Conservation (phyloP, 2,329 filamentous ascomycete genomes). For the Aspergillus proliferans region DNA sequence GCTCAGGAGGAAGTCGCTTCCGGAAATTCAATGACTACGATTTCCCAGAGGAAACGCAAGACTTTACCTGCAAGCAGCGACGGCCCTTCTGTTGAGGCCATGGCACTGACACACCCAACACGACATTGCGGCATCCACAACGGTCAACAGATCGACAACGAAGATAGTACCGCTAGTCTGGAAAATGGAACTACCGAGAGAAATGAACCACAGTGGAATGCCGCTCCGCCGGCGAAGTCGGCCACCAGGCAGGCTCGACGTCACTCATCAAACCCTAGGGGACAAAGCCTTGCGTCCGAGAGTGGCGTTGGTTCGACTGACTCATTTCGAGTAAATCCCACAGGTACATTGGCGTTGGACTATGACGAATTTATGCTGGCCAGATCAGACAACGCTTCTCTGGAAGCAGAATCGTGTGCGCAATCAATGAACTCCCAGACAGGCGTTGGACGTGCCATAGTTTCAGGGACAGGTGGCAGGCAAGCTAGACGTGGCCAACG, state of each 20-base stretch:
- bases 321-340: neutral
- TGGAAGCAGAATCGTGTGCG: neutral
- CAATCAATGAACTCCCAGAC: neutral
- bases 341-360: neutral
- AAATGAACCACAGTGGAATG: neutral
- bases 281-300: neutral
- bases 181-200: neutral
- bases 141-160: neutral
- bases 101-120: neutral
- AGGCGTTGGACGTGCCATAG: neutral
- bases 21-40: constrained; percentile 16
- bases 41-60: constrained; percentile 28
- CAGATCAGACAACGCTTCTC: neutral
- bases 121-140: no score
- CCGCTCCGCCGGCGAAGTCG: constrained; percentile 3
- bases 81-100: neutral
- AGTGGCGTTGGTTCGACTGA: neutral
- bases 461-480: constrained; percentile 7
- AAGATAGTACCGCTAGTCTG: neutral
- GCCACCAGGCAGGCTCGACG: constrained; percentile 20
- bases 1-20: constrained; percentile 1
- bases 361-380: neutral
- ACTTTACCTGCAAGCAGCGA: constrained; percentile 17
- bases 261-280: constrained; percentile 27
- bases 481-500: constrained; percentile 24